These are phyloP conservation scores for Haematococcus lacustris DNA, from an alignment of 139 green algal species.

Conservation along the genomic window DNA sequence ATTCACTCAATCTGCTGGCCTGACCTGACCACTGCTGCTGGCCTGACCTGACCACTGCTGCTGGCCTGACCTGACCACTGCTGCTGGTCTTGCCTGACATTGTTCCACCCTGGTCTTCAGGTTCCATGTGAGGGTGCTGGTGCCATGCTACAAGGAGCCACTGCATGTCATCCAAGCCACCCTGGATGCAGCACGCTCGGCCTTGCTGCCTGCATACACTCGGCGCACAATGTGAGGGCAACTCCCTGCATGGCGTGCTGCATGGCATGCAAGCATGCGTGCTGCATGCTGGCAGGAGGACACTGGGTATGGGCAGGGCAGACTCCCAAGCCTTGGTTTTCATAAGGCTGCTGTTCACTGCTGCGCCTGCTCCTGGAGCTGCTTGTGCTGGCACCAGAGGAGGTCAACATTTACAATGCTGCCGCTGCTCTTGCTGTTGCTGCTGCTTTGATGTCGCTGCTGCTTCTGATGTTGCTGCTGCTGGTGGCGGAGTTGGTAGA, in stretches of 20 bases:
- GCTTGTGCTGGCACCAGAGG: neutral
- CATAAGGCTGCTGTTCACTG: neutral
- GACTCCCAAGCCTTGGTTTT: neutral
- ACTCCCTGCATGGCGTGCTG: neutral
- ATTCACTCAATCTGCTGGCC: too few relatives aligned
- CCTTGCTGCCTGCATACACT: constrained; percentile 9
- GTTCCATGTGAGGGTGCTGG: constrained; percentile 30
- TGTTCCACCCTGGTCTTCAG: too few relatives aligned
- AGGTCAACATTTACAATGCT: neutral
- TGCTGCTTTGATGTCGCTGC: too few relatives aligned
- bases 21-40: too few relatives aligned
- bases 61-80: too few relatives aligned
- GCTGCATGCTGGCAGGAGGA: neutral
- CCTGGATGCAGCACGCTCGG: constrained; percentile 8
- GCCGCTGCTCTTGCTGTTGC: too few relatives aligned
- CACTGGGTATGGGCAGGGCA: neutral
- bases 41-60: too few relatives aligned
- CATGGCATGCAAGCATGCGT: neutral
- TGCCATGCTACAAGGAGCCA: constrained; percentile 49
- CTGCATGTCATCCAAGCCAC: constrained; percentile 22
- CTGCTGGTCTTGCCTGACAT: too few relatives aligned
- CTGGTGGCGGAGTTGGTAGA: too few relatives aligned
- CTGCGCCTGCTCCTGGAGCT: neutral
- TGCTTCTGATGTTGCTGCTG: too few relatives aligned
- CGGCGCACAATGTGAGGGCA: constrained; percentile 12